Evolutionary conservation across 805 yeast genomes (phyloP).

Genomic region (Kodamaea neixiangensis): DNA sequence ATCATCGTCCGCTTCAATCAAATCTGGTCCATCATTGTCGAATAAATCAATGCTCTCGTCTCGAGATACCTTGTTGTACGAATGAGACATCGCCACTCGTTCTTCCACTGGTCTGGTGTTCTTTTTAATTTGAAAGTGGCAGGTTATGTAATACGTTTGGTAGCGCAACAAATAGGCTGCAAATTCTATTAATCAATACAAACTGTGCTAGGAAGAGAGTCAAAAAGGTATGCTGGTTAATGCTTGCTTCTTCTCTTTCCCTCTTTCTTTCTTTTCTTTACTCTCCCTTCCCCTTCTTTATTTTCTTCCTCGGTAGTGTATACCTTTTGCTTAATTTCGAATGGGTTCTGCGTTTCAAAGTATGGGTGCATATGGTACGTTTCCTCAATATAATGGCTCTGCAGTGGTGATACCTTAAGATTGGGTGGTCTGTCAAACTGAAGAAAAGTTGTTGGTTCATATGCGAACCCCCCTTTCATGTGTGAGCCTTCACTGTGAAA

Average conservation of each 20-base stretch:
- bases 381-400: neutral
- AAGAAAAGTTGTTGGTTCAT: neutral
- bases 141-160: neutral
- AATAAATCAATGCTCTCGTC: constrained; percentile 10
- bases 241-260: neutral
- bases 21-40: constrained; percentile 18
- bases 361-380: neutral
- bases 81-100: constrained; percentile 7
- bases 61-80: constrained; percentile 3
- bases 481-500: neutral
- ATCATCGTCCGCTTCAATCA: constrained; percentile 23
- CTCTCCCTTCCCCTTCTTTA: neutral
- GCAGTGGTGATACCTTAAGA: neutral
- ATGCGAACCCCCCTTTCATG: neutral
- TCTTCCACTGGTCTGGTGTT: neutral
- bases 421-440: neutral
- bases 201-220: neutral
- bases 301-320: neutral
- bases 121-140: neutral
- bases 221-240: no score
- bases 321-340: neutral
- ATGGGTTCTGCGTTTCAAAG: neutral
- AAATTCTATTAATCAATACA: neutral
- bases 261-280: neutral
- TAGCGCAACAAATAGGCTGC: neutral